Conservation (phyloP, 176 grass and related monocot genomes). For the Leersia perrieri region DNA sequence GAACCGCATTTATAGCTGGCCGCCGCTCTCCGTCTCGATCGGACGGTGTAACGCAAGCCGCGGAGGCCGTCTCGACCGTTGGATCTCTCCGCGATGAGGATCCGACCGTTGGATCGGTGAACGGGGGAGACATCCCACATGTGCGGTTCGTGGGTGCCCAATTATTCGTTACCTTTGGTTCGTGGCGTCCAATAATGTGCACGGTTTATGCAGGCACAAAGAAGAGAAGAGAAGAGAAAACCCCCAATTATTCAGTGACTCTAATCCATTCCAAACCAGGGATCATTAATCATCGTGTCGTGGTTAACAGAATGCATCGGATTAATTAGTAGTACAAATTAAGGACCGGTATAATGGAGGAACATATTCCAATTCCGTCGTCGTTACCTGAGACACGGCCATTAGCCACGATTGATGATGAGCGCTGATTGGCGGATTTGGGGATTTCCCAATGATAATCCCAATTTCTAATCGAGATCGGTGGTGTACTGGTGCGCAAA, state of each 20-base stretch:
- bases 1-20: constrained; percentile 31
- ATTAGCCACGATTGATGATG: too few species aligned
- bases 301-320: not conserved
- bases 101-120: not conserved
- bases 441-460: too few species aligned
- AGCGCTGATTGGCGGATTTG: not conserved
- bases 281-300: too few species aligned
- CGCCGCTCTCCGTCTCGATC: not conserved
- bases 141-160: constrained; percentile 33
- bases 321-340: too few species aligned
- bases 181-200: constrained; percentile 39
- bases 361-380: not conserved
- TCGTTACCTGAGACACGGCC: not conserved
- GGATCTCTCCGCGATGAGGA: not conserved
- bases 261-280: not conserved
- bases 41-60: not conserved
- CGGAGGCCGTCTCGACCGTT: not conserved
- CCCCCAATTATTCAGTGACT: constrained; percentile 20
- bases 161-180: constrained; percentile 26
- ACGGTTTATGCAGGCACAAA: not conserved
- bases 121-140: constrained; percentile 32
- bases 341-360: too few species aligned
- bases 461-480: not conserved
- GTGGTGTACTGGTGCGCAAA: too few species aligned
- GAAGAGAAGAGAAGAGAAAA: too few species aligned